These are phyloP conservation scores for Nicotiana benthamiana DNA, from an alignment of 257 asterid species.

Conservation along the genomic window DNA sequence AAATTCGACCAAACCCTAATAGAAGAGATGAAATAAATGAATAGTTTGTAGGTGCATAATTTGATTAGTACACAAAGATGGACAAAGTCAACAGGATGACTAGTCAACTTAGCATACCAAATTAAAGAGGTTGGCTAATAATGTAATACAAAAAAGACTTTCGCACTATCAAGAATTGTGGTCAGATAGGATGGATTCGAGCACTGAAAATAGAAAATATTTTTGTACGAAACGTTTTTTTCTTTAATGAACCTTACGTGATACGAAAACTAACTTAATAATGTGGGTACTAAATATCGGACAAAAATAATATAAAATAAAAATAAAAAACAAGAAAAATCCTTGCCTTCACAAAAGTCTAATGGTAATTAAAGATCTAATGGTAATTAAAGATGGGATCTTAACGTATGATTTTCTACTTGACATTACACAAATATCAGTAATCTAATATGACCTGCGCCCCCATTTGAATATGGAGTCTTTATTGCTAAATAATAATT, in stretches of 20 bases:
- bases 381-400: not conserved
- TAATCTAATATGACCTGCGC: not conserved
- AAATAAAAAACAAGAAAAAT: not conserved
- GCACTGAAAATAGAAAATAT: no score
- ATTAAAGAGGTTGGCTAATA: not conserved
- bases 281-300: no score
- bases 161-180: no score
- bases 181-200: no score
- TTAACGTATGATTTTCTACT: not conserved
- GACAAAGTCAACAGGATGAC: not conserved
- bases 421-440: not conserved
- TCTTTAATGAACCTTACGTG: no score
- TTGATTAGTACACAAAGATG: not conserved
- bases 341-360: not conserved
- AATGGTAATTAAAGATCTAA: not conserved
- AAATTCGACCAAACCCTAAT: not conserved
- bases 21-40: not conserved
- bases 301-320: no score
- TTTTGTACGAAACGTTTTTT: accelerated
- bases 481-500: no score
- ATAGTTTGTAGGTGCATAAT: not conserved
- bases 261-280: no score
- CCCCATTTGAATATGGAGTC: no score
- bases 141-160: not conserved
- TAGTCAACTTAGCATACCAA: not conserved